Evolutionary conservation across 306 rosid species (phyloP), one percentile per base, ranked within the genome.

Genomic region (Chamaecrista fasciculata): DNA sequence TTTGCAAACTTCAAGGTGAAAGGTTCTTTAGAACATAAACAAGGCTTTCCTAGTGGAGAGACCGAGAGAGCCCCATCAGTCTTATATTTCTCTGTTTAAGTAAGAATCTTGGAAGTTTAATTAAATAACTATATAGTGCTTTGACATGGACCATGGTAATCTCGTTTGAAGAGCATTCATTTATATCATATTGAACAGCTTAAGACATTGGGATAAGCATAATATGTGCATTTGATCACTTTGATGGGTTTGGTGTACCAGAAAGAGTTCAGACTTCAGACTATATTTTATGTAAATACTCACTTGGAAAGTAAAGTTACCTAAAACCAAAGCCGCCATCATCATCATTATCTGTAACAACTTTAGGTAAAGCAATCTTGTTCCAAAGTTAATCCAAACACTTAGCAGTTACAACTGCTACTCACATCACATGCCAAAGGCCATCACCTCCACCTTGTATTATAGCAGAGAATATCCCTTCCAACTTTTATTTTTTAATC

Each of bases 301-400:
- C 36, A 9, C 42, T 33, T 4, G 67, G 40, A 66, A 47, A 48
- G 64, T 28, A 39, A 67, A 44, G 71, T 63, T 21, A 50, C 76
- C 73, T 49, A 77, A 69, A 80, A 66, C 77, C 8, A 73, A 76
- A 64, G 86, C 78, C 24, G 51, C 71, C 60, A 12, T 26, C 12
- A 4, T 16, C 63, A 57, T 31, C 42, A 37, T 15, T 11, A 62
- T 42, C 66, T 10, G 59, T 42, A 62, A 51, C 72, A 53, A 57
- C 87, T 81, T 78, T 82, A 62, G 29, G 67, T 69, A 64, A 78
- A 77, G 78, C 14, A 16, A 74, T 75, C 69, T 15, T 49, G 20
- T 33, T 37, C 65, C 3, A 0, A 8, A n/a, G 15, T 31, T n/a
- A n/a, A 25, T 58, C 7, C 47, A 34, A 36, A 33, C 6, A 7